A percentile compares a stretch with the other conserved stretches of the same genome.
phyloP scores from a whole-genome alignment of 2,329 filamentous ascomycete genomes.

The Paecilomyces formosus region DNA sequence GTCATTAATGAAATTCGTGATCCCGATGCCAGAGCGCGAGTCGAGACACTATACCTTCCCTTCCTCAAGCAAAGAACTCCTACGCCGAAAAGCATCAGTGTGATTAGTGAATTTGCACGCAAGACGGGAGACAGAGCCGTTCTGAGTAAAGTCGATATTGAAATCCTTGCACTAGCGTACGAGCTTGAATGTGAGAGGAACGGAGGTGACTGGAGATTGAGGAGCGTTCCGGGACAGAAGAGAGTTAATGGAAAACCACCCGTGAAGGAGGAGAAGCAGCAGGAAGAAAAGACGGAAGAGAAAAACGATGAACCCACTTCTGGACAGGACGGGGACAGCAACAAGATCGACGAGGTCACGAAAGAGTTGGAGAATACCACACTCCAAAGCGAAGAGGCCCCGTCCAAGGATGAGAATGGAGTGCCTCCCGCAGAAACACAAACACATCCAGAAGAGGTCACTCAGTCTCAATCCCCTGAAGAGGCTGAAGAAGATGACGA shows the following conservation, averaged over 20 bases:
- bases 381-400: constrained; percentile 19
- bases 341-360: constrained; percentile 20
- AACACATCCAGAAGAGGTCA: neutral
- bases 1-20: constrained; percentile 86
- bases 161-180: constrained; percentile 83
- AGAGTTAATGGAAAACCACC: constrained; percentile 63
- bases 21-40: constrained; percentile 66
- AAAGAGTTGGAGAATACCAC: constrained; percentile 19
- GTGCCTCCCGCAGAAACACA: constrained; percentile 4
- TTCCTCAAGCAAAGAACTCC: constrained; percentile 76
- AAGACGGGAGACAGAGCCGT: constrained; percentile 85
- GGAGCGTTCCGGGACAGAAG: constrained; percentile 73
- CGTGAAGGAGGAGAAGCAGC: constrained; percentile 29
- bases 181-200: constrained; percentile 91
- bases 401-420: constrained; percentile 12
- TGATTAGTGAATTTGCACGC: constrained; percentile 77
- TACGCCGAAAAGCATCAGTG: constrained; percentile 65
- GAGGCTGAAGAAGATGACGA: constrained; percentile 22
- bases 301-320: constrained; percentile 7
- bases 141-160: constrained; percentile 80
- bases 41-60: constrained; percentile 77
- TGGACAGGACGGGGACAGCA: constrained; percentile 13
- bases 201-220: constrained; percentile 78
- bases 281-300: constrained; percentile 29
- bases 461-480: constrained; percentile 11